Base-by-base conservation (phyloP, 2,329 filamentous ascomycete species). In the Aspergillus spinulosporus region DNA sequence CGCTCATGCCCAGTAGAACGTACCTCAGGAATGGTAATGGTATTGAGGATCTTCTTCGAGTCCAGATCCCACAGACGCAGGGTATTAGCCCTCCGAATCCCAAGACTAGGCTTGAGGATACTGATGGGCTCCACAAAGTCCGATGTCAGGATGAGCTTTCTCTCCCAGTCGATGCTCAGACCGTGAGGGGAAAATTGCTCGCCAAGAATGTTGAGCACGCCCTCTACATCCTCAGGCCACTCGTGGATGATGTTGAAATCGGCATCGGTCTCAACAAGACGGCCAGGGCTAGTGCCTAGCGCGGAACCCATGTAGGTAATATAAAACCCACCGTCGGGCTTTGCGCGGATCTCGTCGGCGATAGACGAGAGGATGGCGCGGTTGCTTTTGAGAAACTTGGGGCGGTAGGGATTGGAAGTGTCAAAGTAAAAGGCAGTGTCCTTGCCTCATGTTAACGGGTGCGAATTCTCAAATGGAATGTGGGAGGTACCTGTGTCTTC, bases 391-490 rank as follows among this genome's bases (percentile, higher is more conserved):
- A 75, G 72, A 68, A 85, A 86, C 62, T 76, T 78, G 29, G 84
- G 84, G 11, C 78, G 75, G 67, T 86, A 86, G 0, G 83, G 83
- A 65, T 86, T 75, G 29, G 75, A 77, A 12, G 79, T 78, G 59
- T 87, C 83, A 60, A 86, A 86, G 74, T 85, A 86, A 68, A 78
- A 86, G 0, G 80, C 83, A 1, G 82, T 85, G 64, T 86, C 83
- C 72, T 85, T 48, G 21, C 14, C 7, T 21, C 21, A 21, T 21
- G 8, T 32, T 32, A 34, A 32, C 28, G 44, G 39, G 21, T 21
- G 21, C 21, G 21, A 29, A 1, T 5, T 21, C 5, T 43, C 4
- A 8, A 43, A 15, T 8, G 8, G 6, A 43, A 14, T 11, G 5
- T 7, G 21, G 5, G 21, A 46, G 40, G 29, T 46, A 52, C 50